Percentiles rank a stretch among this genome's conserved stretches.
Conservation (phyloP, 73 alveolate species). For the Tetrahymena malaccensis region DNA sequence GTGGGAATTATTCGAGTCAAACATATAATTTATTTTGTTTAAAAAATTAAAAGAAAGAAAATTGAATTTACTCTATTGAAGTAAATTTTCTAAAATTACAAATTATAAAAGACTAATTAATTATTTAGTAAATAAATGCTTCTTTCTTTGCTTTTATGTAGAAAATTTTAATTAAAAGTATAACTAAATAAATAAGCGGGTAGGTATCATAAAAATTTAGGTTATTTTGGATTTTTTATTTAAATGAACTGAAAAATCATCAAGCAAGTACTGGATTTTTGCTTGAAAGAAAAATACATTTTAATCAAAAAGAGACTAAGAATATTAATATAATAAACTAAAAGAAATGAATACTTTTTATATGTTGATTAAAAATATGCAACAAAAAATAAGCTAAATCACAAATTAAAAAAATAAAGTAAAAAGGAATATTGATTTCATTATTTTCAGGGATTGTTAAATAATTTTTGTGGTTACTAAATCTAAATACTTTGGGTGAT, state of each 20-base stretch:
- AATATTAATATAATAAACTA: too few relatives aligned
- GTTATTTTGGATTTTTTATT: not conserved
- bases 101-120: not conserved
- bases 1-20: too few relatives aligned
- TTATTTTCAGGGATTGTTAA: too few relatives aligned
- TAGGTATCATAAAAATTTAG: not conserved
- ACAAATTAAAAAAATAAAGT: too few relatives aligned
- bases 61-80: not conserved
- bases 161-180: not conserved
- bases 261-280: not conserved
- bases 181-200: not conserved
- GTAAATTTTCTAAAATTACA: too few relatives aligned
- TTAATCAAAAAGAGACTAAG: too few relatives aligned
- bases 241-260: not conserved
- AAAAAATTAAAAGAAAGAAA: too few relatives aligned
- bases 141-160: not conserved
- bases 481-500: not conserved
- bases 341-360: too few relatives aligned
- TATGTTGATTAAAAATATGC: not conserved
- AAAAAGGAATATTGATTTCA: too few relatives aligned
- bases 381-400: not conserved
- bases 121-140: not conserved
- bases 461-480: not conserved
- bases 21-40: too few relatives aligned
- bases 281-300: not conserved